phyloP scores from a whole-genome alignment of 306 rosid genomes.

The Pterocarpus santalinus region DNA sequence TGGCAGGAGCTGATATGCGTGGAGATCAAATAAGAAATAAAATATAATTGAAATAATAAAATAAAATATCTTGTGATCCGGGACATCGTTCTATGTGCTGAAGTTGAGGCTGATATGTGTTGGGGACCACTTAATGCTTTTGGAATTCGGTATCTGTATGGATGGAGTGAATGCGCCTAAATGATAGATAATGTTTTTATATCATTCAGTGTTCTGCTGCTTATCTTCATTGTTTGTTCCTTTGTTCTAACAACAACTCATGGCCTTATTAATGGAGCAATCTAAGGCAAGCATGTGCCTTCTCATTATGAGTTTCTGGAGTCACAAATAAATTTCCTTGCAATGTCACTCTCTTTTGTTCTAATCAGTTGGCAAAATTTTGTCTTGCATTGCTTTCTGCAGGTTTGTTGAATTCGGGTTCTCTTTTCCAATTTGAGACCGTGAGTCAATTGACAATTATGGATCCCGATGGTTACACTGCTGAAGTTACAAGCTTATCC shows the following conservation, averaged over 20 bases:
- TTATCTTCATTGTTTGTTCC: slow-evolving; percentile 52
- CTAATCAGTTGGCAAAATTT: slow-evolving; percentile 33
- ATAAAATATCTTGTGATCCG: neutral
- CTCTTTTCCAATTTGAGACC: slow-evolving; percentile 32
- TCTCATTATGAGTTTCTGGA: slow-evolving; percentile 21
- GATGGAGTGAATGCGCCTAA: slow-evolving; percentile 44
- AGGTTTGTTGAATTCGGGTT: slow-evolving; percentile 48
- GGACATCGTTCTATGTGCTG: slow-evolving; percentile 36
- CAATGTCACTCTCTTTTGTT: slow-evolving; percentile 25
- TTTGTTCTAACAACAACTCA: slow-evolving; percentile 27
- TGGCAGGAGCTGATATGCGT: slow-evolving; percentile 22
- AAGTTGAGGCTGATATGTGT: slow-evolving; percentile 40
- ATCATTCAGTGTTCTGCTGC: slow-evolving; percentile 42
- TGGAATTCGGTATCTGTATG: slow-evolving; percentile 37
- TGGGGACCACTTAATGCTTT: slow-evolving; percentile 58
- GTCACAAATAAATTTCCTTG: slow-evolving; percentile 6
- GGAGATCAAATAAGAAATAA: neutral
- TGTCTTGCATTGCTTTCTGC: slow-evolving; percentile 42
- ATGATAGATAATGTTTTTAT: slow-evolving; percentile 52
- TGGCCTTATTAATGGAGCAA: slow-evolving; percentile 43
- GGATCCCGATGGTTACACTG: slow-evolving; percentile 78
- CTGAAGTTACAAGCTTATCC: slow-evolving; percentile 81
- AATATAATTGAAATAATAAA: neutral
- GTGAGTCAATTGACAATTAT: slow-evolving; percentile 50
- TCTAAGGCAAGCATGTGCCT: slow-evolving; percentile 31